Conservation (phyloP, 768 basidiomycete species). For the Suillus alpinus region DNA sequence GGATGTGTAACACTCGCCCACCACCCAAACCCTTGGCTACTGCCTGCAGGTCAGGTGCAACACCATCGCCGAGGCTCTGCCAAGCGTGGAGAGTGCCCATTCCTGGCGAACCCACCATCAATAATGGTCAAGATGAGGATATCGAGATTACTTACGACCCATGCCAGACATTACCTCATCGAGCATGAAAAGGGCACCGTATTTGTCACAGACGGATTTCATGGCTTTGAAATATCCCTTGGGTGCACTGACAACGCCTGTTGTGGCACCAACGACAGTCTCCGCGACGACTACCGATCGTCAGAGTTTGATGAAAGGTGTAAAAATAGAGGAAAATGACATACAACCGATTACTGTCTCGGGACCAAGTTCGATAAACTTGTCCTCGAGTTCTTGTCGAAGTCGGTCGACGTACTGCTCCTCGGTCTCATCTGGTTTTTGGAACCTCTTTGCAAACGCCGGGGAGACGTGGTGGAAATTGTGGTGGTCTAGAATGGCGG, state of each 20-base stretch:
- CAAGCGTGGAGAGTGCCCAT: constrained; percentile 88
- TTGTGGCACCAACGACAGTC: constrained; percentile 85
- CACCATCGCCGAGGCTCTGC: constrained; percentile 79
- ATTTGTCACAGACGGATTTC: constrained; percentile 79
- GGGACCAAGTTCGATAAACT: constrained; percentile 79
- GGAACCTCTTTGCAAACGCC: constrained; percentile 81
- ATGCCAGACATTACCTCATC: constrained; percentile 95
- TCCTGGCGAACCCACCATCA: constrained; percentile 38
- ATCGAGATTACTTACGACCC: constrained; percentile 60
- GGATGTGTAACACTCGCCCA: constrained; percentile 48
- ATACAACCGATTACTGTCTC: constrained; percentile 80
- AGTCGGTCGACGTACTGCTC: constrained; percentile 79
- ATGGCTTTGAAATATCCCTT: constrained; percentile 85
- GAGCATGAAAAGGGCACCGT: constrained; percentile 70
- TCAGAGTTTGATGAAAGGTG: background rate
- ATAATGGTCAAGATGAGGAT: background rate
- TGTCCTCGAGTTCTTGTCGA: constrained; percentile 78
- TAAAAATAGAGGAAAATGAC: constrained; percentile 23
- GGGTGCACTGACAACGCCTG: constrained; percentile 72
- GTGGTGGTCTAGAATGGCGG: constrained; percentile 55
- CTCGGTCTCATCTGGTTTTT: constrained; percentile 64
- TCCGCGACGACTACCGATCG: constrained; percentile 65
- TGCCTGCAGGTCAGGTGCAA: constrained; percentile 80
- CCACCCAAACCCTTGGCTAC: constrained; percentile 89
- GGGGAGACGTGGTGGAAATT: constrained; percentile 87